phyloP scores from a whole-genome alignment of 2,329 filamentous ascomycete genomes.

The Colletotrichum liriopes region DNA sequence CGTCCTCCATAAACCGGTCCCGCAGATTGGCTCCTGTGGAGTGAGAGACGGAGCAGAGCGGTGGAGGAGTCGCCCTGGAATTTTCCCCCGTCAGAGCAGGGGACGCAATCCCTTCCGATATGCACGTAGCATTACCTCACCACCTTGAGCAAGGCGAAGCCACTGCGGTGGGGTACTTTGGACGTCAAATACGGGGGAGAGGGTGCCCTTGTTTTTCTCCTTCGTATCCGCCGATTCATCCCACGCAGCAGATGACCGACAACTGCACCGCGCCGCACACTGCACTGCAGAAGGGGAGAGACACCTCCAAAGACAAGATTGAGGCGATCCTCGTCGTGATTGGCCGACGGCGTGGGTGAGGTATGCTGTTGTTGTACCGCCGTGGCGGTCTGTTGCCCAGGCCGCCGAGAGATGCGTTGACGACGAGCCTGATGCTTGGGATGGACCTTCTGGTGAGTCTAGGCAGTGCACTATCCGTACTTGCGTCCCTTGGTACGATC shows the following conservation, averaged over 20 bases:
- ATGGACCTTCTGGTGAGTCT: slow-evolving; percentile 6
- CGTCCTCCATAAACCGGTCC: slow-evolving; percentile 18
- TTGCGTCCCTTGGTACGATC: slow-evolving; percentile 10
- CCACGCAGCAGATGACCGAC: slow-evolving; percentile 35
- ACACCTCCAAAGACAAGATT: slow-evolving; percentile 26
- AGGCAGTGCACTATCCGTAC: background rate
- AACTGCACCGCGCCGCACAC: slow-evolving; percentile 11
- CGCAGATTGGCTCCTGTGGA: slow-evolving; percentile 22
- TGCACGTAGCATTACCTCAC: slow-evolving; percentile 41
- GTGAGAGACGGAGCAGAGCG: slow-evolving; percentile 18
- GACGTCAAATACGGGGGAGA: slow-evolving; percentile 38
- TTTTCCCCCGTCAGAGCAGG: slow-evolving; percentile 33
- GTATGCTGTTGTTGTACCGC: slow-evolving; percentile 32
- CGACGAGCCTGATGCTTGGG: slow-evolving; percentile 13
- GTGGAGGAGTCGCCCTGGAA: slow-evolving; percentile 32
- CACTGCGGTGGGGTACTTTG: slow-evolving; percentile 34
- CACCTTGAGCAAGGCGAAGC: slow-evolving; percentile 38
- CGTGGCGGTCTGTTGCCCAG: slow-evolving; percentile 31
- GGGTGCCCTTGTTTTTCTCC: slow-evolving; percentile 23
- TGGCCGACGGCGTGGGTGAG: slow-evolving; percentile 10
- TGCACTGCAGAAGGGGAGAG: slow-evolving; percentile 25
- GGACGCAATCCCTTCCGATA: slow-evolving; percentile 40
- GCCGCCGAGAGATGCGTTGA: slow-evolving; percentile 34
- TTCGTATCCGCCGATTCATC: slow-evolving; percentile 40
- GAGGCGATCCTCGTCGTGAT: slow-evolving; percentile 32